A percentile compares a stretch with the other conserved stretches of the same genome.
phyloP scores from a whole-genome alignment of 345 rosid genomes.

The Clarkia xantiana region DNA sequence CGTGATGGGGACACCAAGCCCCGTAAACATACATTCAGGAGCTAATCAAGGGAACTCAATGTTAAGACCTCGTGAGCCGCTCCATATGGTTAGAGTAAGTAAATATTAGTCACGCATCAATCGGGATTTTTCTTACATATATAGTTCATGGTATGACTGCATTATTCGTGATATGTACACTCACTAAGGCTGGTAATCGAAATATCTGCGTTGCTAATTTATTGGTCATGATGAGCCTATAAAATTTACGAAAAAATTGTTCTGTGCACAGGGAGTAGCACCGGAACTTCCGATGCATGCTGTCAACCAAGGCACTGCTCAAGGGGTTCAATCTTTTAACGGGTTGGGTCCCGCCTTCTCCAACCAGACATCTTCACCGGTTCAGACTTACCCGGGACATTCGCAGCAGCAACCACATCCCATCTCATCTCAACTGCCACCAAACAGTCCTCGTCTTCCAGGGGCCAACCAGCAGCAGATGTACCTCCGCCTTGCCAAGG shows the following conservation, averaged over 20 bases:
- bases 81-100: slow-evolving; percentile 71
- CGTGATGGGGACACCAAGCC: slow-evolving; percentile 56
- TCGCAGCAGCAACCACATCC: slow-evolving; percentile 66
- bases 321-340: slow-evolving; percentile 52
- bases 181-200: too few species aligned
- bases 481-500: slow-evolving; percentile 47
- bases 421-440: slow-evolving; percentile 35
- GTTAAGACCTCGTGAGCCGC: slow-evolving; percentile 51
- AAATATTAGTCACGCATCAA: neutral
- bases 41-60: slow-evolving; percentile 36
- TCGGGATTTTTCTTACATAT: too few species aligned
- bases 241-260: too few species aligned
- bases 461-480: slow-evolving; percentile 34
- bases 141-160: too few species aligned
- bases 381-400: slow-evolving; percentile 59
- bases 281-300: slow-evolving; percentile 59
- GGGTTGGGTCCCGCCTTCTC: slow-evolving; percentile 58
- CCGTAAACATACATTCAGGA: slow-evolving; percentile 47
- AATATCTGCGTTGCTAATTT: too few species aligned
- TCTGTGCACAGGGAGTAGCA: slow-evolving; percentile 7
- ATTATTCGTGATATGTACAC: too few species aligned
- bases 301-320: slow-evolving; percentile 51
- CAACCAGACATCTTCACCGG: slow-evolving; percentile 51
- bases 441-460: slow-evolving; percentile 40
- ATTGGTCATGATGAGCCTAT: too few species aligned